Base-by-base conservation (phyloP, 805 yeast genomes). In the Komagataella pastoris region DNA sequence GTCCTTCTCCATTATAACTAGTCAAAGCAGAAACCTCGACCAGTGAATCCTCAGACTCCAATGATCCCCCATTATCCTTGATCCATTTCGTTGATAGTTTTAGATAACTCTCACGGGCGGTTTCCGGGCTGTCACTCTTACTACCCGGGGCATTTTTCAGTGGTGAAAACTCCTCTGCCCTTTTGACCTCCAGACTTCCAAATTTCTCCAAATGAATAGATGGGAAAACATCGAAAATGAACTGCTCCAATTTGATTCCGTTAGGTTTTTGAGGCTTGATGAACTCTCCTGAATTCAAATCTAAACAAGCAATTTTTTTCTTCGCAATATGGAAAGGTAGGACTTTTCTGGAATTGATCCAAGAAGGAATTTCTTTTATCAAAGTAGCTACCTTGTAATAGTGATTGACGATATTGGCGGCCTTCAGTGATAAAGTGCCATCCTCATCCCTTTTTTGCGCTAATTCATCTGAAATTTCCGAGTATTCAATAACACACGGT, bases 381-480 rank as follows among this genome's bases (percentile, higher is more conserved):
- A 93, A 71, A 60, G 89, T 77, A n/a, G 77, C 83, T 48, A 87
- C 87, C 3, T 90, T 83, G 67, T 91, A 93, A 68, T 90, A 93
- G 68, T 93, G 99, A 65, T 93, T 93, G 52, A 93, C 99, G 56
- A 93, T 93, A 67, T 93, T 93, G 23, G 97, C 99, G 3, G 98
- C 97, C 58, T 98, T 78, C 58, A 88, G 77, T 56, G 77, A 77
- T 54, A 93, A 74, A 54, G 83, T 71, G 17, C 82, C 85, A 23
- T 74, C 65, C 1, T 76, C 74, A 56, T 85, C 93, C 24, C 67
- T 68, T 54, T 79, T 81, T 59, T 79, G 79, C 19, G 91, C 83
- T 60, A 90, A 73, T 57, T 85, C 90, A 36, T 70, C 62, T 7
- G 88, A 75, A 55, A 93, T 88, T 68, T 93, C 99, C 45, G 95